Conservation (phyloP, 768 basidiomycete species). For the Termitomyces sp. region DNA sequence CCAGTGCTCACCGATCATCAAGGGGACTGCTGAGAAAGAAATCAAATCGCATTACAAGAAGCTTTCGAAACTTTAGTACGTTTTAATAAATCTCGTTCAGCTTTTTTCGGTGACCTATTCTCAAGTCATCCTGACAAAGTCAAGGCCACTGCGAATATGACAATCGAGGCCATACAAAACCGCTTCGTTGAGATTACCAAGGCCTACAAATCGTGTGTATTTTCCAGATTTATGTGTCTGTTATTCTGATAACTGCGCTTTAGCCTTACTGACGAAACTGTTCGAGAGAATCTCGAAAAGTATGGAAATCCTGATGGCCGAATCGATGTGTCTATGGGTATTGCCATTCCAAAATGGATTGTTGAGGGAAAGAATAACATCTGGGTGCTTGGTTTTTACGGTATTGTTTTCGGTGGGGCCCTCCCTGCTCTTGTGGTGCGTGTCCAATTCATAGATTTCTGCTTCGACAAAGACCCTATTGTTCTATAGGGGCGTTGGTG, state of each 20-base stretch:
- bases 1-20: constrained; percentile 2
- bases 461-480: neutral
- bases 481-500: constrained; percentile 79
- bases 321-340: constrained; percentile 91
- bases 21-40: constrained; percentile 77
- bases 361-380: constrained; percentile 87
- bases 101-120: neutral
- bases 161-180: constrained; percentile 78
- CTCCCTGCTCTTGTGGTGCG: constrained; percentile 80
- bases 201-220: constrained; percentile 86
- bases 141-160: constrained; percentile 73
- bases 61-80: constrained; percentile 81
- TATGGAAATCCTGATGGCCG: constrained; percentile 96
- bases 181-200: constrained; percentile 93
- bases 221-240: neutral
- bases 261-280: constrained; percentile 88
- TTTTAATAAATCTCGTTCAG: neutral
- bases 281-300: constrained; percentile 81
- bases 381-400: constrained; percentile 87
- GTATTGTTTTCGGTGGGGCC: constrained; percentile 77
- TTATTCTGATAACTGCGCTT: neutral
- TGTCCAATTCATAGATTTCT: constrained; percentile 2
- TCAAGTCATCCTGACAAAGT: constrained; percentile 96
- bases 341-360: constrained; percentile 92
- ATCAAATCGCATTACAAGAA: constrained; percentile 96